Base-by-base conservation (phyloP, 805 yeast species). In the Sugiyamaella smithiae region DNA sequence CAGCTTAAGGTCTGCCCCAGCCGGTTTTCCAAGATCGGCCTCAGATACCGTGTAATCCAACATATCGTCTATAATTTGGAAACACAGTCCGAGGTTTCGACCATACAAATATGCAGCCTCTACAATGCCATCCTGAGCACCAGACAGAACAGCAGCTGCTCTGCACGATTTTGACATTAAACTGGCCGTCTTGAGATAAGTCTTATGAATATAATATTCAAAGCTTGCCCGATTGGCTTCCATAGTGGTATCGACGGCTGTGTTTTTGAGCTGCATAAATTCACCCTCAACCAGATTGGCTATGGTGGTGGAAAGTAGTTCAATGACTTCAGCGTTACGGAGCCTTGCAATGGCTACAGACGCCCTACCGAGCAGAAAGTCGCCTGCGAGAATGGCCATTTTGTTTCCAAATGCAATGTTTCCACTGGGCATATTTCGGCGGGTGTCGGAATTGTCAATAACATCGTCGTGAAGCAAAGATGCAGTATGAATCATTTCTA, bases 281-380 rank as follows among this genome's bases (percentile, higher is more conserved):
- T 93, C 99, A 44, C 99, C 99, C 70, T 93, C 99, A 1, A 93
- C 98, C 52, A 93, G 75, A 65, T 93, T 93, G 9, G 98, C 99
- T 64, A 93, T 93, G 26, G 97, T 85, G 11, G 97, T 91, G 2
- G 97, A 89, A 72, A 93, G 80, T 53, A 93, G 75, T 70, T 93
- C 99, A 50, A 89, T 90, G 40, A 93, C 99, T 71, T 93, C 98
- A n/a, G 97, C 91, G 66, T 93, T 91, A 63, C 97, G 76, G 44
- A 93, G 71, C 52, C 99, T 74, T 9, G 97, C 95, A 56, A 93
- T 83, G 1, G 97, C 90, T 7, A 93, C 97, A 0, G 98, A 90
- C 0, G 99, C 98, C 59, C 99, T 77, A 14, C 97, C 99, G 41
- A 93, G 77, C 50, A 93, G 67, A 68, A 93, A 93, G 69, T 93